A percentile compares a stretch with the other conserved stretches of the same genome.
Conservation (phyloP, 2,329 filamentous ascomycete genomes). For the Phialophora macrospora region DNA sequence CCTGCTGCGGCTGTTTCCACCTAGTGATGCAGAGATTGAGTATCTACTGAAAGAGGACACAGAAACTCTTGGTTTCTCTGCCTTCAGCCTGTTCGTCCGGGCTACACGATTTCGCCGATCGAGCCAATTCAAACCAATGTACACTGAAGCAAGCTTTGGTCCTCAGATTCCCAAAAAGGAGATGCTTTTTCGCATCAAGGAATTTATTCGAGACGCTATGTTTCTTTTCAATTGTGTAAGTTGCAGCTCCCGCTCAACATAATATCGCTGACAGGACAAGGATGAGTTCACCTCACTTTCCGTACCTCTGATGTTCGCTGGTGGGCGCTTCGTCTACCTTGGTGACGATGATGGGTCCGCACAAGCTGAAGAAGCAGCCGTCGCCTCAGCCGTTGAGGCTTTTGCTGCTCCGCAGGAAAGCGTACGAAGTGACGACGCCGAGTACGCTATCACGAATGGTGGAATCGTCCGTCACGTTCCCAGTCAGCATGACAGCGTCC, state of each 20-base stretch:
- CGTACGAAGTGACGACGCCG: not conserved
- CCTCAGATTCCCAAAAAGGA: conserved; percentile 58
- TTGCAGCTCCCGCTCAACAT: conserved; percentile 25
- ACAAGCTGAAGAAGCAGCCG: not conserved
- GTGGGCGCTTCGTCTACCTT: conserved; percentile 25
- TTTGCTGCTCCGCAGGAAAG: too few species aligned
- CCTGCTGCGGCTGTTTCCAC: conserved; percentile 63
- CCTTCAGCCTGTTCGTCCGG: conserved; percentile 54
- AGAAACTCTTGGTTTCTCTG: conserved; percentile 68
- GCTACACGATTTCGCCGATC: conserved; percentile 48
- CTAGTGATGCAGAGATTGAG: conserved; percentile 58
- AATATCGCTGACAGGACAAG: conserved; percentile 26
- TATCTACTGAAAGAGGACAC: conserved; percentile 73
- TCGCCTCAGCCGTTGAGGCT: conserved; percentile 2
- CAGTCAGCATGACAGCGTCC: conserved; percentile 24
- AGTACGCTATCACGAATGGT: conserved; percentile 41
- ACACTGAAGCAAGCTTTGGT: conserved; percentile 25
- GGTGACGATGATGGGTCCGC: conserved; percentile 6
- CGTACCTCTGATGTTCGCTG: conserved; percentile 30
- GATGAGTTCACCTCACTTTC: conserved; percentile 19
- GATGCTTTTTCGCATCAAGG: conserved; percentile 69
- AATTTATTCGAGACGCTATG: conserved; percentile 66
- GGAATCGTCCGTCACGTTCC: conserved; percentile 2
- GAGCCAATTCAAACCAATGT: conserved; percentile 56
- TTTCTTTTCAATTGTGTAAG: conserved; percentile 59